Base-by-base conservation (phyloP, 768 basidiomycete species). In the Boletus subcaerulescens region DNA sequence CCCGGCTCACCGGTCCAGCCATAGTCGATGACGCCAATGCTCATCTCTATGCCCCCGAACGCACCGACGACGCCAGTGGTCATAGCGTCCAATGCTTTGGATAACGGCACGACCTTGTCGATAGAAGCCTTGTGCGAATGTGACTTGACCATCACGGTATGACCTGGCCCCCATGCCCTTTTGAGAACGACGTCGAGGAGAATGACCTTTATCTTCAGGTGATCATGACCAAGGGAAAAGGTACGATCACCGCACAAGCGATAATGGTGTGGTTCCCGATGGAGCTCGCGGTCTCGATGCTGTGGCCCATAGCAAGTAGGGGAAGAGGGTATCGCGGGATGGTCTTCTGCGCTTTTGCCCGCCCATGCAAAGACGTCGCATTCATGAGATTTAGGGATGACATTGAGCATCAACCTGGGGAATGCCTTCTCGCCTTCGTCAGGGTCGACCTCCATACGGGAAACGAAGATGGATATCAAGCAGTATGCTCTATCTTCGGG, bases 341-440 rank as follows among this genome's bases (percentile, higher is more conserved):
- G 55, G 39, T 17, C 45, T 5, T 31, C 18, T 35, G 51, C 45
- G 11, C 45, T 17, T 13, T 8, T 29, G 5, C 44, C 54, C 8
- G 50, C 54, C 54, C 54, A 55, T 13, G 54, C 50, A 40, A 55
- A 55, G 29, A 45, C 38, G 12, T 55, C 54, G 38, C 43, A 45
- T 33, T 55, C 45, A 18, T 24, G 38, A 7, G 55, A 46, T 12
- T 18, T 42, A 9, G 51, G 50, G 39, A 56, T 53, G 17, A 54
- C 13, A 2, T 47, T 32, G 12, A 42, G 39, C 55, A 56, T 56
- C 45, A 56, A 22, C n/a, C 54, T 52, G 31, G 26, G 50, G n/a
- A 55, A 53, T 11, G 43, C 50, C 17, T 26, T 53, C 31, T 53
- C 44, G 22, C 38, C 13, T 8, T 45, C 50, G 3, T 15, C n/a